phyloP scores from a whole-genome alignment of 805 yeast species.

The Metschnikowia cerradonensis region DNA sequence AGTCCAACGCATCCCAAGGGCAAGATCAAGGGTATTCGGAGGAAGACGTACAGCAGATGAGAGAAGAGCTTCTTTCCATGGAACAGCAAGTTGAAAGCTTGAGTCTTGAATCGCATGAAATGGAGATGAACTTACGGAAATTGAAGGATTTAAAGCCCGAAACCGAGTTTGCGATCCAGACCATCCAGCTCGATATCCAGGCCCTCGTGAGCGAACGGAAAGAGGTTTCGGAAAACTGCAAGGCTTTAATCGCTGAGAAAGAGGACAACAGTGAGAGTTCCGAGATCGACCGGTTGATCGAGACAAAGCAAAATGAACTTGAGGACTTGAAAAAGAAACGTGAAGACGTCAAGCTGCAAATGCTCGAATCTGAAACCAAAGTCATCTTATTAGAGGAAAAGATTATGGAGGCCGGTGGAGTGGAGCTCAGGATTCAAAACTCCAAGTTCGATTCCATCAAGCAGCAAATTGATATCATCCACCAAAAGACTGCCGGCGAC shows the following conservation, averaged over 20 bases:
- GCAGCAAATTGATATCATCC: constrained; percentile 59
- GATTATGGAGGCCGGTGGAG: constrained; percentile 91
- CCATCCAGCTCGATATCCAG: constrained; percentile 59
- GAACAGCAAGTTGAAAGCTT: constrained; percentile 53
- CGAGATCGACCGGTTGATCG: constrained; percentile 38
- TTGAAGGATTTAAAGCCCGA: constrained; percentile 68
- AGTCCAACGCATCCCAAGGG: constrained; percentile 29
- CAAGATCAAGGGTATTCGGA: constrained; percentile 42
- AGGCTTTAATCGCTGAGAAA: constrained; percentile 39
- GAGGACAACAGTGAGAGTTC: constrained; percentile 25
- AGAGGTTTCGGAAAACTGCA: constrained; percentile 42
- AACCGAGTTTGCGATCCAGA: constrained; percentile 57
- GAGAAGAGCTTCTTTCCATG: constrained; percentile 45
- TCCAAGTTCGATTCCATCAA: constrained; percentile 74
- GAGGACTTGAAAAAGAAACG: constrained; percentile 17
- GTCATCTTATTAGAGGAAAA: constrained; percentile 65
- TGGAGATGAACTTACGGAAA: constrained; percentile 54
- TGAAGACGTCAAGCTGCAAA: constrained; percentile 44
- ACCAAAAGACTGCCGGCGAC: constrained; percentile 54
- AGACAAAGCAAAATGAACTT: constrained; percentile 23
- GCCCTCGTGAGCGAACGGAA: constrained; percentile 52
- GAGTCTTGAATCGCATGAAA: constrained; percentile 49
- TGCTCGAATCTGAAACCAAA: constrained; percentile 50
- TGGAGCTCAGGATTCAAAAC: constrained; percentile 70
- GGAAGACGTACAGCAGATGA: constrained; percentile 53